Conservation (phyloP, 2,329 filamentous ascomycete genomes). For the Neonectria hederae region DNA sequence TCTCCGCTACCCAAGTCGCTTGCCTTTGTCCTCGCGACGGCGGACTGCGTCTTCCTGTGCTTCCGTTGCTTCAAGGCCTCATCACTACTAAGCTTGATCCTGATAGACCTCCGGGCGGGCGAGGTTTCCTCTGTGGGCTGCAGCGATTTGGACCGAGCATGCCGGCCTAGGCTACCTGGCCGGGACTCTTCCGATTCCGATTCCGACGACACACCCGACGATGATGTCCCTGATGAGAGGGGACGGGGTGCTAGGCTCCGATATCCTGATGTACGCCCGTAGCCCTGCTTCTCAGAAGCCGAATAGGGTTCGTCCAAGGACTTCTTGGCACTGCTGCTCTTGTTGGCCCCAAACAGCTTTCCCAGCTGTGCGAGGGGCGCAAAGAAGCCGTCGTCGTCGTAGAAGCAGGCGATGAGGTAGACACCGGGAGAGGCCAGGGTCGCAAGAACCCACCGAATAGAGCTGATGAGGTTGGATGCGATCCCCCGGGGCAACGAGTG, state of each 20-base stretch:
- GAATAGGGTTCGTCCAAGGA: slow-evolving; percentile 38
- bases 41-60: slow-evolving; percentile 68
- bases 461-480: slow-evolving; percentile 75
- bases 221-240: slow-evolving; percentile 55
- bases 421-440: slow-evolving; percentile 82
- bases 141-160: slow-evolving; percentile 71
- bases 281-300: slow-evolving; percentile 41
- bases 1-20: slow-evolving; percentile 55
- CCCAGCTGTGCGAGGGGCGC: slow-evolving; percentile 79
- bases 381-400: slow-evolving; percentile 81
- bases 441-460: slow-evolving; percentile 80
- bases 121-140: slow-evolving; percentile 68
- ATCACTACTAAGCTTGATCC: slow-evolving; percentile 89
- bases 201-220: slow-evolving; percentile 76
- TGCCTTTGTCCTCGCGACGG: slow-evolving; percentile 54
- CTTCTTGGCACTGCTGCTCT: slow-evolving; percentile 56
- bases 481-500: slow-evolving; percentile 73
- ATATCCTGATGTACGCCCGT: slow-evolving; percentile 43
- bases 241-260: slow-evolving; percentile 42
- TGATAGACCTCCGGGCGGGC: slow-evolving; percentile 80
- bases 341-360: slow-evolving; percentile 65
- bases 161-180: slow-evolving; percentile 49
- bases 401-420: slow-evolving; percentile 85
- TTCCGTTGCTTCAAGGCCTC: slow-evolving; percentile 79
- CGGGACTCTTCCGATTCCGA: slow-evolving; percentile 68